Percentiles rank a stretch among this genome's conserved stretches.
These are phyloP conservation scores for Knoxia roxburghii DNA, from an alignment of 257 asterid genomes.

Conservation along the genomic window DNA sequence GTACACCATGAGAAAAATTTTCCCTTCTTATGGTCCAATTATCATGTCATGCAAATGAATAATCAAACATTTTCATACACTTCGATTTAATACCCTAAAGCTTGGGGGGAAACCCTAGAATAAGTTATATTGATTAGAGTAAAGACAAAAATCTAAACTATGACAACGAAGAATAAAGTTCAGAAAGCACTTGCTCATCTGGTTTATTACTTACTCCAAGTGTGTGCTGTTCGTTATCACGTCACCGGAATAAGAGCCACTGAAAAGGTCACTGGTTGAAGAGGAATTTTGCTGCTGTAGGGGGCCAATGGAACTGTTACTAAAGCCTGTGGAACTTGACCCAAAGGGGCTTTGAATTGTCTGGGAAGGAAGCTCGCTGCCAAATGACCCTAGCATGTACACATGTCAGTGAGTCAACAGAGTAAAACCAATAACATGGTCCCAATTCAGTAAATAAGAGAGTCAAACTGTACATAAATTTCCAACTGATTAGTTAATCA, in stretches of 20 bases:
- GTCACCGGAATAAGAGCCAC: constrained; percentile 18
- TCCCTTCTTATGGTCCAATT: neutral
- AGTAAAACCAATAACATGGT: constrained; percentile 13
- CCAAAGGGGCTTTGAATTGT: constrained; percentile 39
- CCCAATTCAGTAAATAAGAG: neutral
- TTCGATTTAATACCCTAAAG: too few relatives aligned
- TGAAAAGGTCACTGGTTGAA: constrained; percentile 21
- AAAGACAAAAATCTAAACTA: too few relatives aligned
- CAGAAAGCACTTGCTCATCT: neutral
- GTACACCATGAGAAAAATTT: neutral
- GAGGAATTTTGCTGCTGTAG: constrained; percentile 39
- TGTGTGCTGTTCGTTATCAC: constrained; percentile 20
- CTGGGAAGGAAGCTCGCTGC: constrained; percentile 33
- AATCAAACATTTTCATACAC: too few relatives aligned
- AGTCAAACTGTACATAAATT: constrained; percentile 39
- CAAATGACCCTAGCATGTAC: constrained; percentile 37
- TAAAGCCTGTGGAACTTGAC: constrained; percentile 34
- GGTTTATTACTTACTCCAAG: constrained; percentile 41
- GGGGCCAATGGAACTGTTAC: constrained; percentile 18
- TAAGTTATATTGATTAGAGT: too few relatives aligned
- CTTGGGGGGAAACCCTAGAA: neutral
- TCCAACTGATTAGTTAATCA: constrained; percentile 34
- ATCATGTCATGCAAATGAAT: neutral
- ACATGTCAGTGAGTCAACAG: constrained; percentile 9
- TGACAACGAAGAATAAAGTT: neutral